Base-by-base conservation (phyloP, 495 filamentous ascomycete genomes). In the Lepraria neglecta region DNA sequence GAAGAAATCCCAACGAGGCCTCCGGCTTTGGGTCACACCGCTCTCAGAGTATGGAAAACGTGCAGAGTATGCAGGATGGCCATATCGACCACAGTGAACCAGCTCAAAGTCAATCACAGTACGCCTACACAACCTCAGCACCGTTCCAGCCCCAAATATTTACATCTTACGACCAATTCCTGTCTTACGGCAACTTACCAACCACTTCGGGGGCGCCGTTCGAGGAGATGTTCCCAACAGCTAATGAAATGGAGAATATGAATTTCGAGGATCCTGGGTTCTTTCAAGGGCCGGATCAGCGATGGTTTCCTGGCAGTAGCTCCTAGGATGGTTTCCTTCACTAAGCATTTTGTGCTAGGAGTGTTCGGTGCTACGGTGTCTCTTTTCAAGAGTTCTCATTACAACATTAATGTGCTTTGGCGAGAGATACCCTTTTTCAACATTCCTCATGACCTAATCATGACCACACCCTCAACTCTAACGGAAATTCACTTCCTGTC, bases 1-100 rank as follows among this genome's bases (percentile, higher is more conserved):
- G 64, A 55, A 56, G 53, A 40, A 48, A n/a, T 28, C 47, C 54
- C n/a, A 51, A 60, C 15, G 62, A 65, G 42, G 40, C 47, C 31
- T 48, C 30, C 14, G 21, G 30, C 10, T 47, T 56, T 28, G 21
- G 31, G 1, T 24, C 27, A 21, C 35, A 56, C 28, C 27, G 17
- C 15, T 47, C 21, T 28, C 58, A 33, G 12, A n/a, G 7, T 31
- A 28, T 24, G 43, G 24, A 54, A 24, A 47, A 35, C 1, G 33
- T 47, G 48, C 47, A 62, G 28, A 31, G 28, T 14, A 10, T 48
- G 6, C 35, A 54, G 5, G 15, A 3, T 17, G 2, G 4, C 4
- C 59, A 46, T 1, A 28, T 46, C 17, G 43, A 44, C 21, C 51
- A 48, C 21, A 54, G 11, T 24, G 14, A 40, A 30, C 38, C 59